Percentiles rank a stretch among this genome's conserved stretches.
phyloP scores from a whole-genome alignment of 2,329 filamentous ascomycete genomes.

The Rugonectria rugulosa region DNA sequence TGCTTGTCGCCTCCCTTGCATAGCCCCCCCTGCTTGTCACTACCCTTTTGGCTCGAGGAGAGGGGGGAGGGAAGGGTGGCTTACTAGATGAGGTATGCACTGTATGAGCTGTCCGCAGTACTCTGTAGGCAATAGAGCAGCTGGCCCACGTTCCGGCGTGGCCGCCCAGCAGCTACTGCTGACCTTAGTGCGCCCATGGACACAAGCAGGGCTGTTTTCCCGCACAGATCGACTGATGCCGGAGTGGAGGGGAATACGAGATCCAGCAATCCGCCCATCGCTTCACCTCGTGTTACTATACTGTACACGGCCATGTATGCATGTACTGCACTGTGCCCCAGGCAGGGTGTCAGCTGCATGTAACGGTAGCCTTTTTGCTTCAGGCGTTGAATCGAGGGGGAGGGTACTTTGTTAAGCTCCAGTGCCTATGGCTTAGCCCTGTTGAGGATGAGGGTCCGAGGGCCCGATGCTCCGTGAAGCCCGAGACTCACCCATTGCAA shows the following conservation, averaged over 20 bases:
- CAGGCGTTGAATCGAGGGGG: background rate
- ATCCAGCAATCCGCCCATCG: slow-evolving; percentile 32
- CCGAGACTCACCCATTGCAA: background rate
- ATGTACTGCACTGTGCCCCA: background rate
- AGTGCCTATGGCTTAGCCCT: background rate
- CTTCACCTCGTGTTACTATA: slow-evolving; percentile 36
- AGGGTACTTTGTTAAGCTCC: background rate
- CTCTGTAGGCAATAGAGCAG: too few relatives aligned
- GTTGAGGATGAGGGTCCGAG: slow-evolving; percentile 1
- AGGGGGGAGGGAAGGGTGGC: too few relatives aligned
- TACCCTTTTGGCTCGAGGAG: too few relatives aligned
- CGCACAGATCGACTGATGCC: slow-evolving; percentile 31
- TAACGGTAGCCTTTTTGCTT: background rate
- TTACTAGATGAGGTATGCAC: too few relatives aligned
- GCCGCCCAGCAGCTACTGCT: background rate
- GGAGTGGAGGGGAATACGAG: slow-evolving; percentile 36
- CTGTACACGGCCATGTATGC: too few relatives aligned
- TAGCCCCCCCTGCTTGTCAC: too few relatives aligned
- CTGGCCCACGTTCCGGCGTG: background rate
- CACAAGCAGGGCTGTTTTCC: too few relatives aligned
- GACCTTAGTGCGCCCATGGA: background rate
- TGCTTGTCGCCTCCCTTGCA: too few relatives aligned
- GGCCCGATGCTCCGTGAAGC: slow-evolving; percentile 7
- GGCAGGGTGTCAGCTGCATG: background rate
- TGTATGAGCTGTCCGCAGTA: too few relatives aligned